Evolutionary conservation across 2,329 filamentous ascomycete genomes (phyloP).

Genomic region (Colletotrichum camelliae): DNA sequence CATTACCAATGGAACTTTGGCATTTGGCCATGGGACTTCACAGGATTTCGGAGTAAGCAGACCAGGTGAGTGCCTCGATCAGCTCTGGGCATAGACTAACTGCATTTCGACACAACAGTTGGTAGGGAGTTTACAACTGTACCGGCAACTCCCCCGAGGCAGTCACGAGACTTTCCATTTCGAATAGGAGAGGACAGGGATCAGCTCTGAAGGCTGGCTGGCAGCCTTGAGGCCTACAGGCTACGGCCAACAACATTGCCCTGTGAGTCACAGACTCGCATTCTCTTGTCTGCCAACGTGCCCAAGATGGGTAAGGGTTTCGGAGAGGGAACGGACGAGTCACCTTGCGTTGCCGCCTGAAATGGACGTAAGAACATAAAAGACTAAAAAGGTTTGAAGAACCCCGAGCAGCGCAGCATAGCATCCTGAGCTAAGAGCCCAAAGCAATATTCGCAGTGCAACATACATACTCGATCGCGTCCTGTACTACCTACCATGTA

Average conservation of each 20-base stretch:
- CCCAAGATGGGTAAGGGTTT: not conserved
- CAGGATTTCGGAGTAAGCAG: not conserved
- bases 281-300: not conserved
- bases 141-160: not conserved
- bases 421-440: not conserved
- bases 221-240: not conserved
- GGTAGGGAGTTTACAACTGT: not conserved
- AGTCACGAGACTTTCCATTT: not conserved
- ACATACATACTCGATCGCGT: not conserved
- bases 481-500: not conserved
- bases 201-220: not conserved
- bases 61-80: not conserved
- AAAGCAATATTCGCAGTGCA: not conserved
- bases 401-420: not conserved
- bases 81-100: not conserved
- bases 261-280: slow-evolving; percentile 11
- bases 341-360: slow-evolving; percentile 7
- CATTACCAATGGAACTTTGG: not conserved
- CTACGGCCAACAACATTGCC: not conserved
- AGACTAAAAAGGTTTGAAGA: not conserved
- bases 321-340: not conserved
- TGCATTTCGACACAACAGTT: not conserved
- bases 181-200: not conserved
- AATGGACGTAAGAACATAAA: not conserved
- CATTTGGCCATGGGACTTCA: not conserved